Evolutionary conservation across 2,329 filamentous ascomycete species (phyloP), one percentile per base, ranked within the genome.

Genomic region (Talaromyces pinophilus): DNA sequence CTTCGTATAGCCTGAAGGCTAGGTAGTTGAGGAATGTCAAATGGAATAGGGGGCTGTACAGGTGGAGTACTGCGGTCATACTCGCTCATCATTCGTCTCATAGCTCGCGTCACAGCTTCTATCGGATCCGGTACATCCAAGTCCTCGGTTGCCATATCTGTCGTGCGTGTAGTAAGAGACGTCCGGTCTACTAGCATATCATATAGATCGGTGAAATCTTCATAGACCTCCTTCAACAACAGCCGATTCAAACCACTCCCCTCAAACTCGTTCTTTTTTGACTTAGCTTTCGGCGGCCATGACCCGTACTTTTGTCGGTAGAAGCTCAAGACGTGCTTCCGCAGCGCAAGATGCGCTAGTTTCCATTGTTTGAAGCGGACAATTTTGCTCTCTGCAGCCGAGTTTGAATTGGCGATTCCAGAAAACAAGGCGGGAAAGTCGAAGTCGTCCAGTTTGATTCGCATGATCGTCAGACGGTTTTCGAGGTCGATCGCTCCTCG

Each of bases 341-440:
- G 86, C 83, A 93, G 92, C 65, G 86, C 87, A 67, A 85, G 80
- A 75, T 94, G 98, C 1, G 89, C 85, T 19, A 83, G 82, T 72
- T 87, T 90, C 94, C 95, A 98, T 33, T 86, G 85, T 76, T 93
- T 92, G 82, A 96, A 98, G 25, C 89, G 88, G 52, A 97, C 87
- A 19, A 87, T 82, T 75, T 89, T 93, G 69, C 92, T 88, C 77
- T 96, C 92, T 0, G 84, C 84, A 25, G 88, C 86, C 0, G 90
- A 92, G 11, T 90, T 93, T 3, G 92, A 96, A 76, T 89, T 93
- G 73, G 92, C 94, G 70, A 93, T 88, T 40, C 95, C 95, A 0
- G 92, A 87, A 75, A 97, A 98, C 5, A 98, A 82, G 0, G 92
- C 91, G 0, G 93, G 93, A 72, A 97, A 97, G 38, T 97, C 92